Evolutionary conservation across 1,284 basidiomycete species (phyloP), one percentile per base, ranked within the genome.

Genomic region (Cryptococcus sp.): DNA sequence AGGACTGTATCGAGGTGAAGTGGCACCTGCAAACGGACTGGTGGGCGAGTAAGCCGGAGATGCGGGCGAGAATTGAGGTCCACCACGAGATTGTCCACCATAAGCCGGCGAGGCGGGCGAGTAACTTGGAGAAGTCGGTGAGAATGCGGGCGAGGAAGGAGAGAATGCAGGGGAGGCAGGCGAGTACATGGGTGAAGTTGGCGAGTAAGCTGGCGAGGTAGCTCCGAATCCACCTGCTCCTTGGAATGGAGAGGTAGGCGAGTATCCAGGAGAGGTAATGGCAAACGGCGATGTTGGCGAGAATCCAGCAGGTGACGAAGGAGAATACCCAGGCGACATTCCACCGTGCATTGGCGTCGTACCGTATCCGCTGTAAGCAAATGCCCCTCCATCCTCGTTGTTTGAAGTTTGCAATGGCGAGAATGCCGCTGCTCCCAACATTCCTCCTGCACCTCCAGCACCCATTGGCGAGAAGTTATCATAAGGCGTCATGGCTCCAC

Each of bases 341-440:
- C 83, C 62, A 13, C 72, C 71, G 45, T 85, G 82, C 60, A 85
- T 79, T 0, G 92, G 92, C 63, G 89, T 91, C 72, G 86, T 85
- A 7, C 88, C 88, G 59, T 85, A 91, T 1, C 81, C 82, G 54
- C 86, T 79, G 67, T 75, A 77, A 79, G 74, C 83, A 77, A 86
- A 88, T 46, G 81, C 85, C 21, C 84, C 80, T 52, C 89, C 88
- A 54, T 80, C 79, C 66, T 94, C 90, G 46, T 86, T 88, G 49
- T 87, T 88, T 55, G 87, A 89, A 60, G 86, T 85, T 28, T 88
- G 90, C 45, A 98, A 83, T 0, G 96, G 96, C 31, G 93, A 96
- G 82, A 98, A 98, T 0, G 88, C 84, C 24, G 90, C 90, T 7
- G 86, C 82, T 57, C 91, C 88, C 50, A 88, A 87, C 67, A 85